These are phyloP conservation scores for Cystodermella granulosa DNA, from an alignment of 1,284 basidiomycete species.

Conservation along the genomic window DNA sequence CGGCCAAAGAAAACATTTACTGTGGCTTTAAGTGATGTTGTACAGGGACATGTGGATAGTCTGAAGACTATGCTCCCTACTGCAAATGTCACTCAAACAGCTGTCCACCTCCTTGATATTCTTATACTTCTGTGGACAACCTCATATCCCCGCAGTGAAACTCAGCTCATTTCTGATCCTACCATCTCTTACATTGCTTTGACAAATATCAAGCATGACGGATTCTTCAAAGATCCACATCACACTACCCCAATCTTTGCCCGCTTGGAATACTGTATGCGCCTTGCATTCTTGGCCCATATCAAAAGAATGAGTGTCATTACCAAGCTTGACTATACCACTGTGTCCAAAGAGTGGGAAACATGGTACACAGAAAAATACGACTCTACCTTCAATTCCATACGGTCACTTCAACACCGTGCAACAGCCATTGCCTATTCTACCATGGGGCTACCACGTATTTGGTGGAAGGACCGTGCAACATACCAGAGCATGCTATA, in stretches of 20 bases:
- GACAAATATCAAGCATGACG: conserved; percentile 13
- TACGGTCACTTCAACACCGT: conserved; percentile 21
- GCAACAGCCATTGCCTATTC: conserved; percentile 16
- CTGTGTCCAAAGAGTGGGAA: not conserved
- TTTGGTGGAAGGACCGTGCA: conserved; percentile 24
- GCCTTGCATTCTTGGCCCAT: conserved; percentile 14
- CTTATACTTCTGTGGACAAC: not conserved
- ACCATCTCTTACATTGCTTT: conserved; percentile 19
- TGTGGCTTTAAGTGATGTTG: too few species aligned
- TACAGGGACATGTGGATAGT: too few species aligned
- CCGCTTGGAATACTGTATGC: conserved; percentile 20
- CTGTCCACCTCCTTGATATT: too few species aligned
- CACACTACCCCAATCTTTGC: conserved; percentile 17
- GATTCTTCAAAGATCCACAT: conserved; percentile 16
- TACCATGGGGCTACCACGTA: conserved; percentile 13
- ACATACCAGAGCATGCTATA: conserved; percentile 14
- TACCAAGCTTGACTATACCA: not conserved
- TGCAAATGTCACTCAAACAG: not conserved
- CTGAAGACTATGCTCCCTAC: too few species aligned
- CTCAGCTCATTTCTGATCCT: conserved; percentile 16
- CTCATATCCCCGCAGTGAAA: not conserved
- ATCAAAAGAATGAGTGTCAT: conserved; percentile 12
- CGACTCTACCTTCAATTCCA: conserved; percentile 17
- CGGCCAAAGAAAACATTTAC: conserved; percentile 1
- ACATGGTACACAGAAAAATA: conserved; percentile 21